Conservation (phyloP, 805 yeast species). For the Cyberlindnera sargentensis region DNA sequence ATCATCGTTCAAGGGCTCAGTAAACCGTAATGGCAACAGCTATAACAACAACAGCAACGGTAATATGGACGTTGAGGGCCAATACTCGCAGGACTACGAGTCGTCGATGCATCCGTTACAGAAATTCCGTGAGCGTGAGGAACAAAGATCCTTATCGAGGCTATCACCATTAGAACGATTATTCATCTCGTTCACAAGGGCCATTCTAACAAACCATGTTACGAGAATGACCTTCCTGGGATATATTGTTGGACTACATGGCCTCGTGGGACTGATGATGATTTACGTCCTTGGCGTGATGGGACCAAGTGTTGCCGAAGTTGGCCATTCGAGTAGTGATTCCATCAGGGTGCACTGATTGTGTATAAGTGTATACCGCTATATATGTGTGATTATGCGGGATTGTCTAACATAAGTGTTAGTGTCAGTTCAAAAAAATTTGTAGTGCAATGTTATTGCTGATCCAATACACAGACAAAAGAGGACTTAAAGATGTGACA, state of each 20-base stretch:
- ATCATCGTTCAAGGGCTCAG: constrained; percentile 37
- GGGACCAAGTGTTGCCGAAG: constrained; percentile 39
- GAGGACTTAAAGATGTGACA: too few relatives aligned
- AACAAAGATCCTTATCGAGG: constrained; percentile 63
- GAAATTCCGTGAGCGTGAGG: constrained; percentile 70
- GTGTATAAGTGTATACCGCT: too few relatives aligned
- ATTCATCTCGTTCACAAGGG: constrained; percentile 64
- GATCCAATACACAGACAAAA: too few relatives aligned
- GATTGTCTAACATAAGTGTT: too few relatives aligned
- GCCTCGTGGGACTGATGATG: constrained; percentile 59
- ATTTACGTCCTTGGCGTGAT: constrained; percentile 43
- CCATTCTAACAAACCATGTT: constrained; percentile 65
- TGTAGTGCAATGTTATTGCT: too few relatives aligned
- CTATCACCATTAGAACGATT: constrained; percentile 74
- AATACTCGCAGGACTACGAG: constrained; percentile 59
- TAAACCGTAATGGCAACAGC: constrained; percentile 9
- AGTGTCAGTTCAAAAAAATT: too few relatives aligned
- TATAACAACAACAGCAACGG: not conserved
- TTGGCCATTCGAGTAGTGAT: constrained; percentile 16
- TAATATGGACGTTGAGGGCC: constrained; percentile 34
- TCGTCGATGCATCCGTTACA: constrained; percentile 78
- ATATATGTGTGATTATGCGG: too few relatives aligned
- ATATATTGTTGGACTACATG: constrained; percentile 72
- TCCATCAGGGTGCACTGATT: too few relatives aligned
- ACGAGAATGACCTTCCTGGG: constrained; percentile 66